Conservation (phyloP, 2,329 filamentous ascomycete species). For the Neopestalotiopsis rosae region DNA sequence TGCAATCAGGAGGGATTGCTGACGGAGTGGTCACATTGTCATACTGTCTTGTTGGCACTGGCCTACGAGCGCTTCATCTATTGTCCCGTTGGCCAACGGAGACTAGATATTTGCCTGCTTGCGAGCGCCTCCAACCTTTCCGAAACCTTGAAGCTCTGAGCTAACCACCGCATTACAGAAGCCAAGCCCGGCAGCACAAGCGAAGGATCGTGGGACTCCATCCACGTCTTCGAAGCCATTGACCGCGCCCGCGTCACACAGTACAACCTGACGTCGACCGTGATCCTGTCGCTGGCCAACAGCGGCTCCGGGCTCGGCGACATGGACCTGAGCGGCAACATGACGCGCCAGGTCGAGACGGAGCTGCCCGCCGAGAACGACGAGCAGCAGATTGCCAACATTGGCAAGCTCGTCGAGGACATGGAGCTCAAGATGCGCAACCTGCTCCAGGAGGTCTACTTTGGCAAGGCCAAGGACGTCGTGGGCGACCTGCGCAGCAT, state of each 20-base stretch:
- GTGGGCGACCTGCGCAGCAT: slow-evolving; percentile 93
- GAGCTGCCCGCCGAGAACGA: slow-evolving; percentile 90
- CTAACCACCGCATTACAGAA: slow-evolving; percentile 49
- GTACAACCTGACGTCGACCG: slow-evolving; percentile 97
- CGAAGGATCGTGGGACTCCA: slow-evolving; percentile 93
- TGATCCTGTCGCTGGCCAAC: slow-evolving; percentile 86
- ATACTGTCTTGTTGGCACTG: too few relatives aligned
- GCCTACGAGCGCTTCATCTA: too few relatives aligned
- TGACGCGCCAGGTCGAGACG: slow-evolving; percentile 95
- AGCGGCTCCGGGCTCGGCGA: slow-evolving; percentile 69
- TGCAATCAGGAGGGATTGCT: too few relatives aligned
- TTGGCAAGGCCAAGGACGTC: slow-evolving; percentile 98
- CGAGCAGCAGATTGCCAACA: slow-evolving; percentile 92
- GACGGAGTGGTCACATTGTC: too few relatives aligned
- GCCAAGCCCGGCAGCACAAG: slow-evolving; percentile 69
- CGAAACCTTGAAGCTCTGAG: background rate
- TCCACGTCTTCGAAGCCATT: slow-evolving; percentile 97
- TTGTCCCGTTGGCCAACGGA: background rate
- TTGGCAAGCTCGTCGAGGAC: slow-evolving; percentile 93
- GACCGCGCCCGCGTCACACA: slow-evolving; percentile 90
- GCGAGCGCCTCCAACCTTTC: background rate
- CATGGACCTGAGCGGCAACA: slow-evolving; percentile 94
- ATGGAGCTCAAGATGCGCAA: slow-evolving; percentile 99
- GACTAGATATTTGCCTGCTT: background rate
- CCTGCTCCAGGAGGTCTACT: slow-evolving; percentile 97